Evolutionary conservation across 768 basidiomycete genomes (phyloP).

Genomic region (Inosperma sp.): DNA sequence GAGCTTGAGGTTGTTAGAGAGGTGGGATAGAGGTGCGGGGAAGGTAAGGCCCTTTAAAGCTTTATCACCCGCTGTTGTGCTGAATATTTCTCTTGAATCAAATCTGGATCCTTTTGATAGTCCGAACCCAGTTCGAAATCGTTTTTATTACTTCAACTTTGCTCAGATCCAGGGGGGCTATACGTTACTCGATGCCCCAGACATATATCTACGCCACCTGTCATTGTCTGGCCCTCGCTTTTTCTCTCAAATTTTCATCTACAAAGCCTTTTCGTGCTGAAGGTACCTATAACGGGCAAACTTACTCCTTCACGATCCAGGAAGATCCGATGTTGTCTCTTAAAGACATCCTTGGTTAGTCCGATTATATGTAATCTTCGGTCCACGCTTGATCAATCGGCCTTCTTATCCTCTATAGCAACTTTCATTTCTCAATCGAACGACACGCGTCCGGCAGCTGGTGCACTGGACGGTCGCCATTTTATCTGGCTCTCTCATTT

Average conservation of each 20-base stretch:
- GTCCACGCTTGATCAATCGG: conserved; percentile 15
- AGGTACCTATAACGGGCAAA: conserved; percentile 20
- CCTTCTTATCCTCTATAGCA: conserved; percentile 19
- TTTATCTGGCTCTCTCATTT: conserved; percentile 1
- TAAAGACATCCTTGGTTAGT: conserved; percentile 8
- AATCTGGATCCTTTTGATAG: conserved; percentile 37
- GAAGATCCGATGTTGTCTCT: conserved; percentile 24
- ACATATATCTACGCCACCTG: conserved; percentile 43
- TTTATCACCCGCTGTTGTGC: conserved; percentile 38
- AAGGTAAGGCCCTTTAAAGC: conserved; percentile 39
- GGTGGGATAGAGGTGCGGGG: conserved; percentile 41
- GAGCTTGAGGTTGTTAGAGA: conserved; percentile 55
- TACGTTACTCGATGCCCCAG: conserved; percentile 41
- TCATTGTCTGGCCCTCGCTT: conserved; percentile 32
- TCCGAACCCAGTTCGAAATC: conserved; percentile 25
- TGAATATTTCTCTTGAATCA: conserved; percentile 37
- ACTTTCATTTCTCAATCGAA: conserved; percentile 14
- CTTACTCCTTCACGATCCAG: conserved; percentile 4
- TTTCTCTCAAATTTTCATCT: conserved; percentile 23
- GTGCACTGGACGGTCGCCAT: conserved; percentile 2
- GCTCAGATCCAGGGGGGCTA: conserved; percentile 36
- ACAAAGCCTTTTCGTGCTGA: conserved; percentile 20
- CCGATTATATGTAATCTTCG: conserved; percentile 18
- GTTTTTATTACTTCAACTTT: conserved; percentile 20
- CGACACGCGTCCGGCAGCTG: conserved; percentile 9